These are phyloP conservation scores for Rhodotorula kratochvilovae DNA, from an alignment of 768 basidiomycete genomes.

Conservation along the genomic window DNA sequence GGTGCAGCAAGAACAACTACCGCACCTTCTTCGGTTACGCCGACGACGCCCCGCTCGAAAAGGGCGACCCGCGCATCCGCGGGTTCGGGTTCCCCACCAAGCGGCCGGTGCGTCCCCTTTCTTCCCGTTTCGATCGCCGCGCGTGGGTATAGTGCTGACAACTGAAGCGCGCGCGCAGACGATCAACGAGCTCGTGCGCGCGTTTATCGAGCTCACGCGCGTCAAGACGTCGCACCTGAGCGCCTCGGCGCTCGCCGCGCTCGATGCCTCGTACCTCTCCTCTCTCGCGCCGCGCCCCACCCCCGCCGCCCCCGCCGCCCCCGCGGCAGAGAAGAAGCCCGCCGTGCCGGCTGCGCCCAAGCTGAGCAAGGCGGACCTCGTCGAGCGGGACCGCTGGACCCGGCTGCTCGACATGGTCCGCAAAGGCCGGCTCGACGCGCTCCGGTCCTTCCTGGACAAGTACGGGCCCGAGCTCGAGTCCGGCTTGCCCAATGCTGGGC, in stretches of 20 bases:
- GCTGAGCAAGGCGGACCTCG: slow-evolving; percentile 75
- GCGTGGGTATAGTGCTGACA: no score
- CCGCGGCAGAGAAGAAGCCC: slow-evolving; percentile 50
- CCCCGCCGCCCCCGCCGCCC: slow-evolving; percentile 14
- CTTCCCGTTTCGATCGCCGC: not conserved
- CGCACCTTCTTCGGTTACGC: slow-evolving; percentile 79
- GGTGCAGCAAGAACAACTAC: slow-evolving; percentile 80
- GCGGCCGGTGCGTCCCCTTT: slow-evolving; percentile 65
- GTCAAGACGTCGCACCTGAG: slow-evolving; percentile 82
- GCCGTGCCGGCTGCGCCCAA: slow-evolving; percentile 57
- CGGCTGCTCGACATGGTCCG: slow-evolving; percentile 82
- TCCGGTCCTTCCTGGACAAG: slow-evolving; percentile 75
- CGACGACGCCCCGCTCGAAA: slow-evolving; percentile 68
- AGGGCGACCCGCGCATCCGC: slow-evolving; percentile 72
- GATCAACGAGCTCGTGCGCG: slow-evolving; percentile 79
- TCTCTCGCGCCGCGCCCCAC: slow-evolving; percentile 64
- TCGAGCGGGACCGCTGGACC: slow-evolving; percentile 70
- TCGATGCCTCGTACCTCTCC: slow-evolving; percentile 84
- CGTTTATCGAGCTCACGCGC: slow-evolving; percentile 75
- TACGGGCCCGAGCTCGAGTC: slow-evolving; percentile 51
- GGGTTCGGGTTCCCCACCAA: slow-evolving; percentile 95
- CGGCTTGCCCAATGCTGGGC: slow-evolving; percentile 47
- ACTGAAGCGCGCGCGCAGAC: slow-evolving; percentile 55
- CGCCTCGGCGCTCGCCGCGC: slow-evolving; percentile 71
- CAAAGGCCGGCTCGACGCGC: slow-evolving; percentile 77